Percentiles rank a stretch among this genome's conserved stretches.
These are phyloP conservation scores for Lavandula angustifolia DNA, from an alignment of 257 asterid genomes.

Conservation along the genomic window DNA sequence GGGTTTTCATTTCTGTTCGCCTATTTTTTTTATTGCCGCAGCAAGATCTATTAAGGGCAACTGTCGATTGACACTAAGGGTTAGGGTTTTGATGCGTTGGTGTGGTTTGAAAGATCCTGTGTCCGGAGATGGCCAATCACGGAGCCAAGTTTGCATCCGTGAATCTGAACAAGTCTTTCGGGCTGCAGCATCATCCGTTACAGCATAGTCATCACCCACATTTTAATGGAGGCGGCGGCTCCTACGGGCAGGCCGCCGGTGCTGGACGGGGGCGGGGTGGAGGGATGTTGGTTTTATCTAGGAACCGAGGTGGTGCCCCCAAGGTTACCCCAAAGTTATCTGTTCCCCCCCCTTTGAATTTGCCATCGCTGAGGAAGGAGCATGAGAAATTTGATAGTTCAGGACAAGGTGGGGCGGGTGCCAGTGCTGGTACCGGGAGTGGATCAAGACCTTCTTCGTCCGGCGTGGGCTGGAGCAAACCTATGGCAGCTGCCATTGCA, in stretches of 20 bases:
- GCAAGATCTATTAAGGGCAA: slow-evolving; percentile 48
- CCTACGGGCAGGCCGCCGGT: slow-evolving; percentile 56
- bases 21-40: slow-evolving; percentile 21
- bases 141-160: slow-evolving; percentile 82
- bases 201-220: slow-evolving; percentile 53
- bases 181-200: slow-evolving; percentile 63
- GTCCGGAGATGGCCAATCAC: slow-evolving; percentile 78
- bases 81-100: slow-evolving; percentile 76
- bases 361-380: slow-evolving; percentile 94
- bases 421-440: slow-evolving; percentile 62
- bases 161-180: slow-evolving; percentile 87
- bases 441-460: slow-evolving; percentile 81
- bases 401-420: slow-evolving; percentile 59
- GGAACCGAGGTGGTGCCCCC: slow-evolving; percentile 55
- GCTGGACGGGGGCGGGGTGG: slow-evolving; percentile 65
- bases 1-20: slow-evolving; percentile 35
- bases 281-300: slow-evolving; percentile 87
- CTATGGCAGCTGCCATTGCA: slow-evolving; percentile 43
- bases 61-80: slow-evolving; percentile 35
- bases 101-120: slow-evolving; percentile 47
- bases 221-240: slow-evolving; percentile 50
- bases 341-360: slow-evolving; percentile 94
- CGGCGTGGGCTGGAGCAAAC: slow-evolving; percentile 93
- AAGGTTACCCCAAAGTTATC: slow-evolving; percentile 78
- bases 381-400: slow-evolving; percentile 73